phyloP scores from a whole-genome alignment of 2,329 filamentous ascomycete genomes.

The Emericellopsis atlantica region DNA sequence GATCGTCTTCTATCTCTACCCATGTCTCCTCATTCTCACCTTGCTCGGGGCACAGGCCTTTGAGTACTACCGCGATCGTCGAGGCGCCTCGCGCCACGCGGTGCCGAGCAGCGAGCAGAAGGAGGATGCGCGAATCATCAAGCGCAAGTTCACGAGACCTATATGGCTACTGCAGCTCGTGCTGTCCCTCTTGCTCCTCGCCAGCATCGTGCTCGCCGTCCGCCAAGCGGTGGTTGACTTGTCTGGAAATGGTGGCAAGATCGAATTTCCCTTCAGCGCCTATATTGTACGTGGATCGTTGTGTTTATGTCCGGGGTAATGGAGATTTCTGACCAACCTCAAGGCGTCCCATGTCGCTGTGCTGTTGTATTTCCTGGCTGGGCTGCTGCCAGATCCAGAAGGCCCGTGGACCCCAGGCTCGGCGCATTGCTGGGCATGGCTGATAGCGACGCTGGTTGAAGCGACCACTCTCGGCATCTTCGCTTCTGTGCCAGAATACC shows the following conservation, averaged over 20 bases:
- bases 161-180: conserved; percentile 22
- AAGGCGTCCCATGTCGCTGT: conserved; percentile 26
- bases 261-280: conserved; percentile 24
- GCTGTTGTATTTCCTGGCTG: conserved; percentile 26
- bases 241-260: conserved; percentile 9
- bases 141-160: conserved; percentile 15
- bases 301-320: neutral
- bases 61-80: conserved; percentile 21
- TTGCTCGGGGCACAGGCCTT: conserved; percentile 21
- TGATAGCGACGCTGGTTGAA: conserved; percentile 19
- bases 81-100: conserved; percentile 8
- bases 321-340: neutral
- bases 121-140: conserved; percentile 11
- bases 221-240: conserved; percentile 17
- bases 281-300: conserved; percentile 17
- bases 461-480: conserved; percentile 21
- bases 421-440: conserved; percentile 24
- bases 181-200: conserved; percentile 17
- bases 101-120: conserved; percentile 14
- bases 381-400: conserved; percentile 28
- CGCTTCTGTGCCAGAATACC: conserved; percentile 11
- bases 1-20: conserved; percentile 27
- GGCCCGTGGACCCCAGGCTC: conserved; percentile 26
- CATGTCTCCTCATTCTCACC: conserved; percentile 21
- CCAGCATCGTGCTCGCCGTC: conserved; percentile 18